Base-by-base conservation (phyloP, 2,329 filamentous ascomycete species). In the Dothidotthia symphoricarpi region DNA sequence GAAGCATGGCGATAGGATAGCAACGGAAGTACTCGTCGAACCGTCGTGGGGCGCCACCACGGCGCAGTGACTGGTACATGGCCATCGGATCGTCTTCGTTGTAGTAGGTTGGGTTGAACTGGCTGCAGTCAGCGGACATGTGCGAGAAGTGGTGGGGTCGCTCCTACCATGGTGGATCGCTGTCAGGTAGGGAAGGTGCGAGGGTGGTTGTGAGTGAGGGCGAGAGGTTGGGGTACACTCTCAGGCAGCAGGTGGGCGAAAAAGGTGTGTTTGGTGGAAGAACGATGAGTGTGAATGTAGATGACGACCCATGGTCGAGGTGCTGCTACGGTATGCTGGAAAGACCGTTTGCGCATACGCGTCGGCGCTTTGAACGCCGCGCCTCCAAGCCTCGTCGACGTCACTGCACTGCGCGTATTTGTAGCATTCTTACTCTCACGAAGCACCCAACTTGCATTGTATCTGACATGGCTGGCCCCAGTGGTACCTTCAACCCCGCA, bases 21-120 rank as follows among this genome's bases (percentile, higher is more conserved):
- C 90, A 96, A 59, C 93, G 85, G 71, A 96, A 97, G 74, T 95
- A 97, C 69, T 98, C 93, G 69, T 98, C 91, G 73, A 98, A 98
- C 44, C 90, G 87, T 57, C 88, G 86, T 54, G 70, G 75, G 58
- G 66, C 64, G 19, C 71, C 67, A 34, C 68, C 71, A 47, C 71
- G 73, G 24, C 72, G 72, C 43, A 78, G 63, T 67, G 80, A 75
- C 42, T 73, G 71, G 45, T 79, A 75, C 59, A 79, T 74, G 41
- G 73, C 65, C 66, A 76, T 73, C 30, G 69, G 69, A 39, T 75
- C 77, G 53, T 78, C 73, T 39, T 75, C 67, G 47, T 71, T 69
- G 67, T 74, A 77, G 61, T 71, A 78, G 41, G 67, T 67, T 43
- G 67, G 56, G 49, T 71, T 64, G 56, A 68, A 69, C 64, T 69